Evolutionary conservation across 805 yeast genomes (phyloP).

Genomic region (Danielia oregonensis): DNA sequence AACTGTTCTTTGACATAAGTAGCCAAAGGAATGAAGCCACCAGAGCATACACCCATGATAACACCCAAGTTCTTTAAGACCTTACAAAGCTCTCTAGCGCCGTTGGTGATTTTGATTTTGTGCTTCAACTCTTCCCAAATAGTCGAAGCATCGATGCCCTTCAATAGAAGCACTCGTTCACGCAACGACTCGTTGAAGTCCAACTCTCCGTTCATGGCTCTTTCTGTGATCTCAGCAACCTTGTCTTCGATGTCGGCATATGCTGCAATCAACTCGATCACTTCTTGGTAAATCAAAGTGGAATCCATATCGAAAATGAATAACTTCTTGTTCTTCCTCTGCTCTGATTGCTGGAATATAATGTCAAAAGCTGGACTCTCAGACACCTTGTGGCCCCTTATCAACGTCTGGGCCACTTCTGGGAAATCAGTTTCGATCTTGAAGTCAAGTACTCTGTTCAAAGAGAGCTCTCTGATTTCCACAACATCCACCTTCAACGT

Average conservation of each 20-base stretch:
- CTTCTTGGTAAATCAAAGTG: slow-evolving; percentile 92
- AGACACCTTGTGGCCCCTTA: slow-evolving; percentile 10
- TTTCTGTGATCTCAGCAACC: slow-evolving; percentile 84
- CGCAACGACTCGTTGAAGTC: slow-evolving; percentile 81
- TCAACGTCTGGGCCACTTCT: slow-evolving; percentile 8
- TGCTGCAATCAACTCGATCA: slow-evolving; percentile 91
- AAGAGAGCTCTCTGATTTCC: slow-evolving; percentile 12
- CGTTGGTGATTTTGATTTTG: slow-evolving; percentile 74
- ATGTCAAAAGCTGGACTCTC: slow-evolving; percentile 22
- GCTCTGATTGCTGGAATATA: slow-evolving; percentile 24
- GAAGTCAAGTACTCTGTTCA: slow-evolving; percentile 17
- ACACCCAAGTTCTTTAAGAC: slow-evolving; percentile 61
- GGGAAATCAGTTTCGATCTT: slow-evolving; percentile 12
- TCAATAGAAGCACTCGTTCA: slow-evolving; percentile 72
- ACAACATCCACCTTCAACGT: slow-evolving; percentile 9
- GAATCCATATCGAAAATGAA: slow-evolving; percentile 98
- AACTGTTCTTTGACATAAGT: slow-evolving; percentile 62
- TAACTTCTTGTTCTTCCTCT: slow-evolving; percentile 44
- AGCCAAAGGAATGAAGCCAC: slow-evolving; percentile 93
- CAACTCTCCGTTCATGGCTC: slow-evolving; percentile 96
- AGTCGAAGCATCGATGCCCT: slow-evolving; percentile 69
- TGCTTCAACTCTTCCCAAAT: slow-evolving; percentile 78
- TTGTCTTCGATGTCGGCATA: slow-evolving; percentile 85
- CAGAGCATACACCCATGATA: slow-evolving; percentile 83
- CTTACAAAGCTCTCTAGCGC: slow-evolving; percentile 68